These are phyloP conservation scores for Dalbergia cultrata DNA, from an alignment of 306 rosid species.

Conservation along the genomic window DNA sequence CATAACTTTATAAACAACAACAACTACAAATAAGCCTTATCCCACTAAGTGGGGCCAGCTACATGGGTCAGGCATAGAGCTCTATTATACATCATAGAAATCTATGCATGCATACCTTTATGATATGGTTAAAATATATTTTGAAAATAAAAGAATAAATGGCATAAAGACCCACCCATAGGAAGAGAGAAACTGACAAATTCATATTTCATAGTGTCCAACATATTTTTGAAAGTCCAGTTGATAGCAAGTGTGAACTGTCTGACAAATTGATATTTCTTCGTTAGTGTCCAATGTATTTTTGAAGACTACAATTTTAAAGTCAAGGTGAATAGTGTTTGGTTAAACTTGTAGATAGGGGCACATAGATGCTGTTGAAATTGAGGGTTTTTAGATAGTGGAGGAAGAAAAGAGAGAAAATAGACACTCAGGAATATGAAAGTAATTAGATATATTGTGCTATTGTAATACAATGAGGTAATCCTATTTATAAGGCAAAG, in stretches of 20 bases:
- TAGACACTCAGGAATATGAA: no score
- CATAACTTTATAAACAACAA: neutral
- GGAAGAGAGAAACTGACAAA: neutral
- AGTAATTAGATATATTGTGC: no score
- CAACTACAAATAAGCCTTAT: no score
- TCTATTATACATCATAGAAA: no score
- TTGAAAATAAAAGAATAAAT: neutral
- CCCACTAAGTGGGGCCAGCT: no score
- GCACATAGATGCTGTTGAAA: no score
- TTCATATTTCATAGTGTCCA: neutral
- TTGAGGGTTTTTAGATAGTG: no score
- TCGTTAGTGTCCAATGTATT: neutral
- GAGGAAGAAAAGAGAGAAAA: no score
- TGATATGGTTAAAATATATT: neutral
- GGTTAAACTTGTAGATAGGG: no score
- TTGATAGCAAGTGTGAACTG: neutral
- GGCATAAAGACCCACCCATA: neutral
- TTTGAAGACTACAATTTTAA: neutral
- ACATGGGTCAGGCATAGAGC: no score
- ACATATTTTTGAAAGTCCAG: neutral
- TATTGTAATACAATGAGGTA: no score
- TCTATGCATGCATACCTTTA: neutral
- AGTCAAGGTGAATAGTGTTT: neutral
- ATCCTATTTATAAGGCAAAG: no score
- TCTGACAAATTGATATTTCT: neutral